Conservation (phyloP, 805 yeast species). For the Priceomyces melissophilus region DNA sequence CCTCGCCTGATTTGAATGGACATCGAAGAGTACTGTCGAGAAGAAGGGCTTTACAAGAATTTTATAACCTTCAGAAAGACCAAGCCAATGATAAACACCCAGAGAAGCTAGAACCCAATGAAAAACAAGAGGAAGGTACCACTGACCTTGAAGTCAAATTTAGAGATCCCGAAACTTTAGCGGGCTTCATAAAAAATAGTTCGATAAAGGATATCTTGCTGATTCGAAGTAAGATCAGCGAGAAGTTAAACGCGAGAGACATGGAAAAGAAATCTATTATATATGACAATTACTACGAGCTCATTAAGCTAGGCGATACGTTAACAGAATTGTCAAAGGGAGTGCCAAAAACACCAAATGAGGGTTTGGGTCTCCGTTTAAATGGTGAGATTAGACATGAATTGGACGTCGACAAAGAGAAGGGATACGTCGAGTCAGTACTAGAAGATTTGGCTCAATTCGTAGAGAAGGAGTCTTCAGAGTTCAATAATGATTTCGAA, state of each 20-base stretch:
- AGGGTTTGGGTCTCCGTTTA: slow-evolving; percentile 7
- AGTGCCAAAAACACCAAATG: slow-evolving; percentile 3
- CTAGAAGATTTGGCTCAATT: slow-evolving; percentile 24
- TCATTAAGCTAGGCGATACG: slow-evolving; percentile 63
- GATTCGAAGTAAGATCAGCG: slow-evolving; percentile 35
- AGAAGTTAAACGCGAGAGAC: slow-evolving; percentile 49
- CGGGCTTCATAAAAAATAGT: slow-evolving; percentile 18
- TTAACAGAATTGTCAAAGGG: slow-evolving; percentile 25
- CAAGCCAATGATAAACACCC: background rate
- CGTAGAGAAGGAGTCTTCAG: slow-evolving; percentile 14
- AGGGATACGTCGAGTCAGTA: slow-evolving; percentile 14
- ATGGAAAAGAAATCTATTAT: slow-evolving; percentile 66
- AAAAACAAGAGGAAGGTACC: background rate
- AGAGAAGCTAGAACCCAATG: background rate
- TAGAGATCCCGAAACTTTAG: slow-evolving; percentile 17
- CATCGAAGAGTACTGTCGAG: slow-evolving; percentile 35
- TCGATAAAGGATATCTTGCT: slow-evolving; percentile 29
- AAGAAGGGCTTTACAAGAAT: slow-evolving; percentile 41
- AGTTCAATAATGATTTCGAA: slow-evolving; percentile 21
- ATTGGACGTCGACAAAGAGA: slow-evolving; percentile 6
- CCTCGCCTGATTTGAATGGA: background rate
- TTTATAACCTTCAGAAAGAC: slow-evolving; percentile 29
- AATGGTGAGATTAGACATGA: background rate
- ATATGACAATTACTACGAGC: slow-evolving; percentile 71
- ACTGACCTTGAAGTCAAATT: slow-evolving; percentile 8